Evolutionary conservation across 1,284 basidiomycete genomes (phyloP), one percentile per base, ranked within the genome.

Genomic region (Mycena citricolor): DNA sequence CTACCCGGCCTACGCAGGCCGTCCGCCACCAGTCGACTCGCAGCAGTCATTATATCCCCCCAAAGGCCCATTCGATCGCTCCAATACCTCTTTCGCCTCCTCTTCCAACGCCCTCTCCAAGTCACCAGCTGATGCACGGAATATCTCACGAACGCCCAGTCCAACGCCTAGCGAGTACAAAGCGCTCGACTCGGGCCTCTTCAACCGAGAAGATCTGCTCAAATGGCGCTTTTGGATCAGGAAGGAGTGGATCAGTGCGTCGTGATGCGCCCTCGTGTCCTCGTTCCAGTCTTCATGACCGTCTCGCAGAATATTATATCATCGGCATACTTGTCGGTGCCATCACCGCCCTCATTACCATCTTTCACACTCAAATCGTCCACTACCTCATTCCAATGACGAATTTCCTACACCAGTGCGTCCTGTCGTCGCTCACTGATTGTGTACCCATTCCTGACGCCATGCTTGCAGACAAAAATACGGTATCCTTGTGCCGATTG

Each of bases 401-500:
- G 2, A 68, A 72, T 21, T 81, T 79, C 74, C 68, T 90, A 59
- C 76, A 82, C 51, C 58, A 64, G 79, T 85, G 51, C 46, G 78
- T 63, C 8, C 8, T 14, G 3, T 32, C 20, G 28, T 6, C 43
- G 17, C 49, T 32, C 32, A 37, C 35, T 44, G 35, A 54, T 36
- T 46, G 2, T 39, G 23, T 16, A 36, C 16, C 30, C 31, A n/a
- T n/a, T n/a, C n/a, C n/a, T n/a, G n/a, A n/a, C n/a, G n/a, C n/a
- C n/a, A n/a, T n/a, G n/a, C n/a, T n/a, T 20, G 20, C 40, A 76
- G 74, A 4, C 34, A 74, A 2, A 57, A 59, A 22, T 63, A 59
- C 37, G 91, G 92, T 14, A 94, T 83, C 83, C 63, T 86, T 13
- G 90, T 95, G 32, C 91, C 92, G 1, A 90, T 94, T 36, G 87